Evolutionary conservation across 2,329 filamentous ascomycete species (phyloP).

Genomic region (Geosmithia putterillii): DNA sequence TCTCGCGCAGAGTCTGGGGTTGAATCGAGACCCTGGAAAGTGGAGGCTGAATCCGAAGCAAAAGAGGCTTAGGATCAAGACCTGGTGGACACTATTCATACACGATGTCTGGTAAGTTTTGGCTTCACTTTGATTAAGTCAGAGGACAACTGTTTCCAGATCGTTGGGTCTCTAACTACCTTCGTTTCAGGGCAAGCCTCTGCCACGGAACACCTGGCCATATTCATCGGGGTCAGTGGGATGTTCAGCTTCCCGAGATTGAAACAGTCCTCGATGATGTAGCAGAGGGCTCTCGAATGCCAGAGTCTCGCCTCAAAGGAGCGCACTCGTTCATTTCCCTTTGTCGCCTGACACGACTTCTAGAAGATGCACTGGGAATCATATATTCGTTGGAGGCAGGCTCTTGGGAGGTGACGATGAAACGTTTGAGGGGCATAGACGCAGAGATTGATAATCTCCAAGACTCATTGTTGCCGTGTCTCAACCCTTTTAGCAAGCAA

Average conservation of each 20-base stretch:
- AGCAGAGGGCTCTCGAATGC: not conserved
- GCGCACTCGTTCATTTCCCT: conserved; percentile 2
- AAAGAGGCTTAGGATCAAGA: conserved; percentile 1
- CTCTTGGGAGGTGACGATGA: not conserved
- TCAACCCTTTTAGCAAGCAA: not conserved
- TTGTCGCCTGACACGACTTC: conserved; percentile 1
- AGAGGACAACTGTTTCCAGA: not conserved
- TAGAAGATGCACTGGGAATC: not conserved
- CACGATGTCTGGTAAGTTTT: conserved; percentile 2
- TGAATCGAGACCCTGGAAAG: conserved; percentile 2
- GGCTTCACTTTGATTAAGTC: not conserved
- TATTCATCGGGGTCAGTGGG: conserved; percentile 1
- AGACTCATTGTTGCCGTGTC: not conserved
- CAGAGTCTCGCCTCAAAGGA: not conserved
- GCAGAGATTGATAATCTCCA: not conserved
- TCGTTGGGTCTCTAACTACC: not conserved
- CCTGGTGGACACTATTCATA: conserved; percentile 4
- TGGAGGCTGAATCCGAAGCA: conserved; percentile 2
- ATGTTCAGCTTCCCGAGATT: not conserved
- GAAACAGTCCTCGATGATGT: not conserved
- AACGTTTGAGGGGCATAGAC: not conserved
- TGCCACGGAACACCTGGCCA: conserved; percentile 1
- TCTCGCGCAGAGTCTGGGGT: conserved; percentile 2
- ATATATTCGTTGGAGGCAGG: not conserved
- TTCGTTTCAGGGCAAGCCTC: conserved; percentile 1